Evolutionary conservation across 2,329 filamentous ascomycete species (phyloP).

Genomic region (Cercospora sesami): DNA sequence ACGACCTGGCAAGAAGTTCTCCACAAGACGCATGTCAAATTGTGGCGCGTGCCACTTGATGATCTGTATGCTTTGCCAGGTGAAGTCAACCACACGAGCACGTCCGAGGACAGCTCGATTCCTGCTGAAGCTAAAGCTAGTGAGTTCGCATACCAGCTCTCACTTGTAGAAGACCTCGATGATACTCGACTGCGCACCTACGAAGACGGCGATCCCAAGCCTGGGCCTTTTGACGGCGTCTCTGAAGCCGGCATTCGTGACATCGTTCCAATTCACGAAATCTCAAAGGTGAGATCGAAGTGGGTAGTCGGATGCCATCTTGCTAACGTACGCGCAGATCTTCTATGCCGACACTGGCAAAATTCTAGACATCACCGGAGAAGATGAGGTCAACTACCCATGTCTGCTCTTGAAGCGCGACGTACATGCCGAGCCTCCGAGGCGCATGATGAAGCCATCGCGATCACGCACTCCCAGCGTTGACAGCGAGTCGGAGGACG

Average conservation of each 20-base stretch:
- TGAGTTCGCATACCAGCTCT: constrained; percentile 77
- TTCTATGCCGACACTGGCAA: constrained; percentile 91
- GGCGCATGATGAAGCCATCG: constrained; percentile 55
- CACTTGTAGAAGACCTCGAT: constrained; percentile 79
- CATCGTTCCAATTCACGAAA: constrained; percentile 67
- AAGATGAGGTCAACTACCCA: constrained; percentile 69
- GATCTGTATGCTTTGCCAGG: constrained; percentile 50
- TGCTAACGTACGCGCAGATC: constrained; percentile 49
- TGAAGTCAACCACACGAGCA: constrained; percentile 31
- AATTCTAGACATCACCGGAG: constrained; percentile 76
- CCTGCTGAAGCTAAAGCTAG: constrained; percentile 39
- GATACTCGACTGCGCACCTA: constrained; percentile 68
- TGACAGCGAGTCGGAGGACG: constrained; percentile 14
- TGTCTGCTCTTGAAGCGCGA: constrained; percentile 75
- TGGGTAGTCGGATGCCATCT: background rate
- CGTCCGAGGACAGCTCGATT: constrained; percentile 34
- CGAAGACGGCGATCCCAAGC: constrained; percentile 59
- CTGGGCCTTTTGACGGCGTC: constrained; percentile 62
- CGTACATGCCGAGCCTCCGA: constrained; percentile 61
- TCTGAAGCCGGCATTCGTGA: constrained; percentile 64
- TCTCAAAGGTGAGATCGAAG: constrained; percentile 60
- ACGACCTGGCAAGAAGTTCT: constrained; percentile 94
- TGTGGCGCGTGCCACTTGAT: constrained; percentile 68
- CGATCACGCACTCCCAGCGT: constrained; percentile 16
- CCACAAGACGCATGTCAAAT: constrained; percentile 83